Evolutionary conservation across 2,329 filamentous ascomycete genomes (phyloP), one percentile per base, ranked within the genome.

Genomic region (Coniochaeta hoffmannii): DNA sequence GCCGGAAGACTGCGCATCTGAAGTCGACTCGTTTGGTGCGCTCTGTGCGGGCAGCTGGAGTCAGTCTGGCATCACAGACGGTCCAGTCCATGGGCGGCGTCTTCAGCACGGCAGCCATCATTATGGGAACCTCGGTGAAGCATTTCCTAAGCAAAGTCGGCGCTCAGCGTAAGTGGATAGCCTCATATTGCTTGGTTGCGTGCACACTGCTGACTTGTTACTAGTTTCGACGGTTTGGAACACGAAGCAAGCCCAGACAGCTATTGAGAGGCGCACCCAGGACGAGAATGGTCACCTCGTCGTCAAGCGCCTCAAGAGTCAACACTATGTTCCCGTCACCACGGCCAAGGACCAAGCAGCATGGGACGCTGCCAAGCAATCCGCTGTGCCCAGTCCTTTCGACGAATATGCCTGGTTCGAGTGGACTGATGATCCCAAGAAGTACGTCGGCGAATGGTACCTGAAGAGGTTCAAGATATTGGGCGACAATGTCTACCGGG

Each of bases 281-380:
- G 55, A 57, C 34, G 6, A 57, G 6, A 19, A 24, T 11, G 55
- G 34, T 49, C 32, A 35, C 31, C 53, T 65, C 24, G 50, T 60
- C 11, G 62, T 64, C 56, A 64, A 65, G 56, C 58, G 63, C 17
- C 31, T 65, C 36, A 65, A 64, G 55, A 59, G 60, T 9, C 58
- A 61, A 28, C n/a, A 46, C 12, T 55, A 56, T 30, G 12, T 50
- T 24, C 52, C 56, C 41, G n/a, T 46, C 41, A 46, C 41, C 22
- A 26, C 41, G 2, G 6, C 24, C 9, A n/a, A 44, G 36, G 22
- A n/a, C 15, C 15, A 17, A 28, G 41, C 49, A 22, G 22, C 22
- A 28, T 46, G 41, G 41, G 44, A 36, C 15, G 6, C 44, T 26
- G 15, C 9, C 12, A 11, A 56, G 4, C 17, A 30, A 19, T 26